Percentiles rank a stretch among this genome's conserved stretches.
Conservation (phyloP, 1,139 yeast species). For the Geotrichum histeridarum region DNA sequence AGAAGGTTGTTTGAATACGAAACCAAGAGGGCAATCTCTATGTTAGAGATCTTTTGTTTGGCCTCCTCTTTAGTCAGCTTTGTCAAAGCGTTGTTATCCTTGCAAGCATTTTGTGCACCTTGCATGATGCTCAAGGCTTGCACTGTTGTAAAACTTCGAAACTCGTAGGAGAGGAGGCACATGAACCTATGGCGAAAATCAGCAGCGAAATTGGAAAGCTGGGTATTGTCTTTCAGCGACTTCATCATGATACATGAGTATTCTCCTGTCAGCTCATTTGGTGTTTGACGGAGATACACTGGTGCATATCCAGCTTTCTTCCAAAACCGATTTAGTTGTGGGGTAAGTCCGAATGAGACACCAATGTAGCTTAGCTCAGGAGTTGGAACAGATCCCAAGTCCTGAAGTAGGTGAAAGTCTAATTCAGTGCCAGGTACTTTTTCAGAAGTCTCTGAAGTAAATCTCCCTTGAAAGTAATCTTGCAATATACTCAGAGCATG, state of each 20-base stretch:
- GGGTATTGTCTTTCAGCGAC: conserved; percentile 51
- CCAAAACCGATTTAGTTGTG: conserved; percentile 87
- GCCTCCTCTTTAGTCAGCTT: conserved; percentile 54
- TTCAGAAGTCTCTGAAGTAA: conserved; percentile 53
- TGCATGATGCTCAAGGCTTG: conserved; percentile 81
- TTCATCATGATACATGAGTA: conserved; percentile 92
- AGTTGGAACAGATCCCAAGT: conserved; percentile 80
- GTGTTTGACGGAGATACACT: conserved; percentile 89
- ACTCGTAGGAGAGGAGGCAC: conserved; percentile 74
- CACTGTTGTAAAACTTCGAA: conserved; percentile 69
- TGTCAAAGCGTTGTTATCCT: conserved; percentile 7
- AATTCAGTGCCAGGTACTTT: conserved; percentile 44
- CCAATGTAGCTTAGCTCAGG: conserved; percentile 71
- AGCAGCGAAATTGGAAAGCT: conserved; percentile 75
- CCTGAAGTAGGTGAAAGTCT: conserved; percentile 73
- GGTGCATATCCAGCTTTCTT: conserved; percentile 76
- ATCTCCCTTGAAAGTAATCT: conserved; percentile 89
- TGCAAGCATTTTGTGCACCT: conserved; percentile 47
- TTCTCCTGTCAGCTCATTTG: conserved; percentile 94
- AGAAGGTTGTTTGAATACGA: conserved; percentile 86
- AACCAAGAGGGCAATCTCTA: conserved; percentile 86
- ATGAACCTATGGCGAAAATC: conserved; percentile 90
- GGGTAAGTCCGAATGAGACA: conserved; percentile 90
- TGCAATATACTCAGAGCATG: conserved; percentile 76
- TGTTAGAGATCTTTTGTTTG: conserved; percentile 62